Evolutionary conservation across 495 filamentous ascomycete species (phyloP).

Genomic region (Gamarada debralockiae): DNA sequence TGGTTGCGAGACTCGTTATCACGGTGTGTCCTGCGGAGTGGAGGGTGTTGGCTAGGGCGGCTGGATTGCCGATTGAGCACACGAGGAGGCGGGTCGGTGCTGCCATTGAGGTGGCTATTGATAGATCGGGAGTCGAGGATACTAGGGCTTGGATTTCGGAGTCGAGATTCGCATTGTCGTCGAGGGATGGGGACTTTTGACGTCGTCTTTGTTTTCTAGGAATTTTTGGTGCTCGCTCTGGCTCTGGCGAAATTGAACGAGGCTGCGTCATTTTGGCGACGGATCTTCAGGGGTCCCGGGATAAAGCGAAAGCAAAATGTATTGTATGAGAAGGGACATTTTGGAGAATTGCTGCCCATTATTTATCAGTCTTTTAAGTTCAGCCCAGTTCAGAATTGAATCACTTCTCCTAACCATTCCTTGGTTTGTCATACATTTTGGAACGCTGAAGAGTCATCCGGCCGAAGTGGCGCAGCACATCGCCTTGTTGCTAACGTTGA

Average conservation of each 20-base stretch:
- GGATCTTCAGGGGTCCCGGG: no score
- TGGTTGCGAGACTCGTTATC: slow-evolving; percentile 42
- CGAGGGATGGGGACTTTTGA: background rate
- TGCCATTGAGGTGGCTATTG: slow-evolving; percentile 7
- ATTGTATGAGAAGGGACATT: no score
- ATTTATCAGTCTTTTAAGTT: background rate
- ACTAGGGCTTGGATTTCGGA: background rate
- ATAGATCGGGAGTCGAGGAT: no score
- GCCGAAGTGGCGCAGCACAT: slow-evolving; percentile 3
- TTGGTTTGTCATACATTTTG: background rate
- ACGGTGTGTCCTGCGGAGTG: slow-evolving; percentile 70
- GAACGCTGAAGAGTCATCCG: slow-evolving; percentile 8
- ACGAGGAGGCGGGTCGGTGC: slow-evolving; percentile 47
- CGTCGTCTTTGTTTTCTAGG: background rate
- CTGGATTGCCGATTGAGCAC: slow-evolving; percentile 70
- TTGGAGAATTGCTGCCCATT: no score
- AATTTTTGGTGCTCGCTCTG: no score
- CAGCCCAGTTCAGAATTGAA: background rate
- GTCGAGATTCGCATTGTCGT: background rate
- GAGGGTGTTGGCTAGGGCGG: slow-evolving; percentile 57
- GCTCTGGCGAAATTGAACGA: no score
- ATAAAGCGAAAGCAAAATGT: no score
- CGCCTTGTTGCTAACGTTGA: background rate
- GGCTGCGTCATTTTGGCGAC: no score
- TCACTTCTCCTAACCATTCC: background rate